Evolutionary conservation across 495 filamentous ascomycete genomes (phyloP), one percentile per base, ranked within the genome.

Genomic region (Tuber brumale): DNA sequence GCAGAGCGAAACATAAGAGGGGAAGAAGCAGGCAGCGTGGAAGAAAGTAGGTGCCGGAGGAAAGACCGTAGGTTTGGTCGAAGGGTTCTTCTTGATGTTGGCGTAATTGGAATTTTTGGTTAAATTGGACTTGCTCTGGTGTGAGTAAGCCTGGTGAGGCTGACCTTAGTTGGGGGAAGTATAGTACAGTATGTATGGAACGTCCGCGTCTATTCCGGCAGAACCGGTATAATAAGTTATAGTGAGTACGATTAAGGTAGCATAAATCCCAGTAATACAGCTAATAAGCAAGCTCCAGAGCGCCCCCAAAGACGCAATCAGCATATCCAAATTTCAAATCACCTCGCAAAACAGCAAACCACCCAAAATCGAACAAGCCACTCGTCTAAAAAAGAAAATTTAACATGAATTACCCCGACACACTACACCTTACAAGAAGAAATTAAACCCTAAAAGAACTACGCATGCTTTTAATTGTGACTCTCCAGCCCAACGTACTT

Each of bases 401-500:
- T 3, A 35, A 35, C 16, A 66, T 66, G 12, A 35, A 66, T 66
- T 35, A 66, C 31, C 57, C 27, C 27, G 35, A 66, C 23, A 71
- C 31, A 37, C 35, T n/a, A 44, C 18, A 45, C 35, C 0, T 12
- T n/a, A 71, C 70, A n/a, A 71, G 42, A 71, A 27, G 18, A 45
- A 71, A 41, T 45, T 31, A 45, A 41, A 42, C 18, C 39, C 23
- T 31, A 45, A 71, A 71, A 43, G 27, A 42, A 45, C 27, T 45
- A 45, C 10, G 18, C 18, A 35, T 71, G 35, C 37, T 14, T 71
- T n/a, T 71, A 10, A 10, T n/a, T n/a, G n/a, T n/a, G 51, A 23
- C 35, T n/a, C 27, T 46, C 71, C n/a, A 72, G 16, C 48, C 39
- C 75, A 44, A 19, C 6, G 70, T 48, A 43, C 70, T 76, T 74